A percentile compares a stretch with the other conserved stretches of the same genome.
Evolutionary conservation across 345 rosid species (phyloP).

Genomic region (Ailanthus altissimus): DNA sequence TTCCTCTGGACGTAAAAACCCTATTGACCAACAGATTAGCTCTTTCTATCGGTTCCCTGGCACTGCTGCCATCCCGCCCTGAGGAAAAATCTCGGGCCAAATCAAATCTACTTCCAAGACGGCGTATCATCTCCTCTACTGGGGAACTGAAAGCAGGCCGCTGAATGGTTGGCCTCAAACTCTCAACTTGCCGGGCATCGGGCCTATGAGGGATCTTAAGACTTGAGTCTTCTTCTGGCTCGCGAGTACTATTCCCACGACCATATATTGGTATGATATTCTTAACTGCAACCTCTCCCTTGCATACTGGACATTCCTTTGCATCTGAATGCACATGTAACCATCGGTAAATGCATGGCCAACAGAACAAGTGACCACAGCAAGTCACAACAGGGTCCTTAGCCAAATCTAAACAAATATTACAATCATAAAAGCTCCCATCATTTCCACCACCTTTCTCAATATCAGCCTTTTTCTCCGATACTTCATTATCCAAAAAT

Average conservation of each 20-base stretch:
- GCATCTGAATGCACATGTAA: slow-evolving; percentile 70
- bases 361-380: slow-evolving; percentile 95
- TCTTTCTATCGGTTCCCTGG: slow-evolving; percentile 58
- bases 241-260: slow-evolving; percentile 56
- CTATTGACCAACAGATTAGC: slow-evolving; percentile 54
- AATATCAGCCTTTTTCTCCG: slow-evolving; percentile 53
- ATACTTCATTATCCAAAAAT: slow-evolving; percentile 50
- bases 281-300: slow-evolving; percentile 80
- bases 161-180: slow-evolving; percentile 79
- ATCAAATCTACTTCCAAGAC: slow-evolving; percentile 71
- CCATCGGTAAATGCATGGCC: slow-evolving; percentile 91
- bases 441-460: slow-evolving; percentile 59
- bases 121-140: slow-evolving; percentile 81
- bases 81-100: slow-evolving; percentile 50
- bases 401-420: slow-evolving; percentile 80
- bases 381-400: slow-evolving; percentile 89
- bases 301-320: slow-evolving; percentile 96
- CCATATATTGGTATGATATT: slow-evolving; percentile 89
- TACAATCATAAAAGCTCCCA: slow-evolving; percentile 80
- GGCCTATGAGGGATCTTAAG: slow-evolving; percentile 84
- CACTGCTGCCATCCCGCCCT: slow-evolving; percentile 42
- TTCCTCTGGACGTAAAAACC: slow-evolving; percentile 66
- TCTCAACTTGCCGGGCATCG: slow-evolving; percentile 74
- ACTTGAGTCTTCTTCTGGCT: slow-evolving; percentile 54
- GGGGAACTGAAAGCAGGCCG: slow-evolving; percentile 65